Base-by-base conservation (phyloP, 2,329 filamentous ascomycete genomes). In the Phyllosticta citriasiana region DNA sequence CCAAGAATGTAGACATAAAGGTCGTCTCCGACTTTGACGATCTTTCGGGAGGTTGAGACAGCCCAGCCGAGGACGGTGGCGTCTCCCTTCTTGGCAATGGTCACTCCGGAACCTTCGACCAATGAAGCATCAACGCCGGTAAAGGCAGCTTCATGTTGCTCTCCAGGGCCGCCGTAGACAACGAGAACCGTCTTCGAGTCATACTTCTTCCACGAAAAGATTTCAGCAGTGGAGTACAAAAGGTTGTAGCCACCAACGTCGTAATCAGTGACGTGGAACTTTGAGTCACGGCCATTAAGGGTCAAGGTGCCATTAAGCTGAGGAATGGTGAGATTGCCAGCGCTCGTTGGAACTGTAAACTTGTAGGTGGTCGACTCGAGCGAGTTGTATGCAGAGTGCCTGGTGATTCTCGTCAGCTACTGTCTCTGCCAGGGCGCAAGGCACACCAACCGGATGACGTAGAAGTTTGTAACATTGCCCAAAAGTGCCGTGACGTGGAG, bases 161-260 rank as follows among this genome's bases (percentile, higher is more conserved):
- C 87, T 14, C 78, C 78, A 0, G 80, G 76, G 0, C 82, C 85
- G 2, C 84, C 84, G 64, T 89, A 89, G 2, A 89, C 72, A 1
- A 89, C 72, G 2, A 88, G 71, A 0, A 85, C 80, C 14, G 82
- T 85, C 69, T 80, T 82, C 50, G 80, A 74, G 0, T 76, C 77
- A 63, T 86, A 84, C 57, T 81, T 79, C 70, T 89, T 86, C 69
- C 83, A 85, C 0, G 84, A 86, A 59, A 85, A 82, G 25, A 89
- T 81, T 67, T 90, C 87, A 0, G 84, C 85, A 1, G 87, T 86
- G 0, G 84, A 88, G 71, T 89, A 90, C 0, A 88, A 70, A 16
- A 90, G 68, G 0, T 76, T 81, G 4, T 76, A 72, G n/a, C 80
- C 79, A 0, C 83, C 84, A 55, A 89, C 72, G 12, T 82, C 76